Evolutionary conservation across 2,329 filamentous ascomycete species (phyloP).

Genomic region (Pseudogymnoascus sp.): DNA sequence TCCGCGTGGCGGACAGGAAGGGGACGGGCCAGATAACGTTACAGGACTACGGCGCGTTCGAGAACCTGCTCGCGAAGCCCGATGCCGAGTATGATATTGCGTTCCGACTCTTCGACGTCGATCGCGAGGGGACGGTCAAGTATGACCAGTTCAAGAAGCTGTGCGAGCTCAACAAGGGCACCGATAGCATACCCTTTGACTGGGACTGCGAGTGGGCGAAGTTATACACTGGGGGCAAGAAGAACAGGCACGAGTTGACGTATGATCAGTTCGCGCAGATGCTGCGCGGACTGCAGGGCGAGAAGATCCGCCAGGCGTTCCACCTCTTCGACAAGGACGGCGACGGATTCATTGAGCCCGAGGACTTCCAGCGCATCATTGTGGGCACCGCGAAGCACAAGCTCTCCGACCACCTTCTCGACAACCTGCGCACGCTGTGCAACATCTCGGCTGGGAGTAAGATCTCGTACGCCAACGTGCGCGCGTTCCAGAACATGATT

Average conservation of each 20-base stretch:
- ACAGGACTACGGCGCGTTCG: constrained; percentile 85
- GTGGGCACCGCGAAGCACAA: constrained; percentile 89
- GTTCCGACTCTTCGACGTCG: constrained; percentile 89
- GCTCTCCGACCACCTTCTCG: constrained; percentile 88
- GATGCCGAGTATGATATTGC: constrained; percentile 99
- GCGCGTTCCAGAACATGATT: constrained; percentile 97
- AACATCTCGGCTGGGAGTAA: constrained; percentile 88
- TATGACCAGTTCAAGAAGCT: constrained; percentile 80
- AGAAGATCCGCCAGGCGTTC: constrained; percentile 93
- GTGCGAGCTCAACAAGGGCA: constrained; percentile 83
- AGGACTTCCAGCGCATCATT: constrained; percentile 96
- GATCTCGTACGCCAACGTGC: constrained; percentile 94
- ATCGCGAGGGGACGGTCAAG: constrained; percentile 75
- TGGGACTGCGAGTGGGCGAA: constrained; percentile 97
- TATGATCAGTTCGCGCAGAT: constrained; percentile 98
- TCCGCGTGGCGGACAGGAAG: constrained; percentile 78
- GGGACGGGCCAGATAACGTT: constrained; percentile 66
- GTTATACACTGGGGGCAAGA: constrained; percentile 83
- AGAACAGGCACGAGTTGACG: constrained; percentile 81
- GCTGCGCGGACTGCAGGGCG: constrained; percentile 90
- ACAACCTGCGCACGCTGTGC: constrained; percentile 86
- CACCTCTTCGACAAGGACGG: constrained; percentile 82
- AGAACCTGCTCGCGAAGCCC: constrained; percentile 86
- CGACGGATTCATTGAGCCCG: constrained; percentile 90
- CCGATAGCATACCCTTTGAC: constrained; percentile 81